Base-by-base conservation (phyloP, 1,284 basidiomycete species). In the Neotropicomus parvogracilis region DNA sequence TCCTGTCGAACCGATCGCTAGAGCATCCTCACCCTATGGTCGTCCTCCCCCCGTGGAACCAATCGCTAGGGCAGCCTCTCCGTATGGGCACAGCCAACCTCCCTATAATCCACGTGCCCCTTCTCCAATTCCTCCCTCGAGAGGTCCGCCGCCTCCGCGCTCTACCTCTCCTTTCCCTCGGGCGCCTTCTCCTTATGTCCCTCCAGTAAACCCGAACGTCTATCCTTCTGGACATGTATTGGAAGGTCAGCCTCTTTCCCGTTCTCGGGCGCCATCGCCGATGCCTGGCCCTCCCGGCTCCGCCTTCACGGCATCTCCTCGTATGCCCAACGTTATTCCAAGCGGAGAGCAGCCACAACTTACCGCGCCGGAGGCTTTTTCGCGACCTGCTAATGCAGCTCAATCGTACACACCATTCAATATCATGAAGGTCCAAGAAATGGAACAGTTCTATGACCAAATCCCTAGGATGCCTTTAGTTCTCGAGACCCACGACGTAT, bases 401-500 rank as follows among this genome's bases (percentile, higher is more conserved):
- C 78, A 81, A 56, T 70, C 82, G 8, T 91, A 83, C 63, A 78
- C 80, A 0, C 78, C 79, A 27, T 91, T 89, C 59, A 79, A 80
- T 21, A 68, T 75, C 20, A 77, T 81, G 69, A 87, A 83, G 64
- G 72, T 89, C 43, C 76, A 81, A 55, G 80, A 87, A 40, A 80
- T 91, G 83, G 83, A 89, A 32, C 79, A 80, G 27, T 77, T 90
- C 57, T 73, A 79, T 40, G 75, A 81, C 39, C 72, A 73, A 14
- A 70, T 81, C 28, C 83, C 86, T 12, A 75, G 78, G 56, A 84
- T 89, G 79, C 87, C 88, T 9, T 56, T 75, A 9, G 79, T 85
- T 11, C 75, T 91, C 21, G 72, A 79, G 27, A 75, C 83, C n/a
- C 88, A 90, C 60, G 88, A 91, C 60, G 80, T 89, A 16, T 80